Percentiles rank a stretch among this genome's conserved stretches.
Conservation (phyloP, 257 asterid genomes). For the Rhazya stricta region DNA sequence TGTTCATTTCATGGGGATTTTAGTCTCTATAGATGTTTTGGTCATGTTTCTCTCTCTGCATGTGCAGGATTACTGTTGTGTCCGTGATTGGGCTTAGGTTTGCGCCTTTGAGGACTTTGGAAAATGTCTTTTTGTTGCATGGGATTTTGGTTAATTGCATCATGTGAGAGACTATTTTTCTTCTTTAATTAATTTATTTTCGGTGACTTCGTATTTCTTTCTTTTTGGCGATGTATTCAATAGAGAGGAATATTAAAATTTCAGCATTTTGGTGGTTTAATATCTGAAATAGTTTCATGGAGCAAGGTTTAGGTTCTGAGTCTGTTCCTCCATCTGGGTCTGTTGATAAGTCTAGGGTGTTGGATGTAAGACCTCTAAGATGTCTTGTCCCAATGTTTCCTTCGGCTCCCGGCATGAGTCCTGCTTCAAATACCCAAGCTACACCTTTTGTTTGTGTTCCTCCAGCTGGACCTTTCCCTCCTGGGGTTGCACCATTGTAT, state of each 20-base stretch:
- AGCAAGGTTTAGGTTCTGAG: conserved; percentile 49
- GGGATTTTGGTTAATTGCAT: conserved; percentile 5
- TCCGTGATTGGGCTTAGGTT: conserved; percentile 15
- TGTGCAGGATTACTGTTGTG: conserved; percentile 35
- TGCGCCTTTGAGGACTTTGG: conserved; percentile 13
- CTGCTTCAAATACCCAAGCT: conserved; percentile 52
- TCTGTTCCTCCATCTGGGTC: conserved; percentile 40
- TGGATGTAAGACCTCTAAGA: conserved; percentile 72
- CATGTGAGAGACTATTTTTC: neutral
- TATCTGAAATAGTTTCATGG: conserved; percentile 41
- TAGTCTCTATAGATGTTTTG: neutral
- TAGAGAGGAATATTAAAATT: conserved; percentile 9
- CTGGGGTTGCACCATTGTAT: conserved; percentile 82
- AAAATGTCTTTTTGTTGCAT: conserved; percentile 6
- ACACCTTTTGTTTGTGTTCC: conserved; percentile 85
- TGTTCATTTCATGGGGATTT: conserved; percentile 21
- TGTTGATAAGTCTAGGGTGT: conserved; percentile 73
- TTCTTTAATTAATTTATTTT: neutral
- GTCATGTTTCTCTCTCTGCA: conserved; percentile 11
- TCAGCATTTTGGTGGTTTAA: conserved; percentile 15
- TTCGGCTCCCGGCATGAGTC: conserved; percentile 44
- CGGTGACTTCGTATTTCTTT: conserved; percentile 1
- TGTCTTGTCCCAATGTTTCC: conserved; percentile 78
- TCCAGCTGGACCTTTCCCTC: conserved; percentile 89
- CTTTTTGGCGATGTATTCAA: conserved; percentile 3